Evolutionary conservation across 2,329 filamentous ascomycete species (phyloP), one percentile per base, ranked within the genome.

Genomic region (Rhynchosporium graminicola): DNA sequence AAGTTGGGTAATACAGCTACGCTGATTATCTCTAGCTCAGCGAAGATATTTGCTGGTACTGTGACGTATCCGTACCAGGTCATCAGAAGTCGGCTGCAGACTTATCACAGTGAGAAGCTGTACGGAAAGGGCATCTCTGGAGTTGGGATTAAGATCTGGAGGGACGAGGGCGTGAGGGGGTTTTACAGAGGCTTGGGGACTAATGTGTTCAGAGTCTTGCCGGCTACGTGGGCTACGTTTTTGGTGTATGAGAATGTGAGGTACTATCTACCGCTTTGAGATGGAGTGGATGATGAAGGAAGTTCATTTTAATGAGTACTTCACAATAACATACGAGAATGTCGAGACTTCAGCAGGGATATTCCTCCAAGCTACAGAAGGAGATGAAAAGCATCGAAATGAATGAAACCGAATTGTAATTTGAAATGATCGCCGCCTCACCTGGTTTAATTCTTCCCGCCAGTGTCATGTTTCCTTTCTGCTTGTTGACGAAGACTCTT

Each of bases 61-160:
- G 86, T 88, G 59, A 97, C 94, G 7, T 99, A 98, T 74, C 95
- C 95, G 1, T 96, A 97, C 74, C 95, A 98, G 77, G 92, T 98
- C 33, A 83, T 99, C 56, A 82, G 95, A 65, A 91, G 91, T 67
- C 83, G 95, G 50, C 78, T 99, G 75, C 95, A 99, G 79, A 93
- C 91, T 62, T 96, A 97, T 76, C 83, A 95, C 74, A 90, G 92
- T 3, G 87, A 90, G 51, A 80, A 83, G 68, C 80, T 83, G 51
- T 97, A 96, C 74, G 88, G 85, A 0, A 85, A 86, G 50, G 87
- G 91, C 5, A 79, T 87, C 48, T 72, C 78, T 56, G 93, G 92
- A 69, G 92, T 94, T 10, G 81, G 89, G 60, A 75, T 74, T 63
- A 87, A 89, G 77, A 87, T 96, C 36, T 97, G 90, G 87, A 78